Base-by-base conservation (phyloP, 106 monocot genomes). In the Iris macrosiphon region DNA sequence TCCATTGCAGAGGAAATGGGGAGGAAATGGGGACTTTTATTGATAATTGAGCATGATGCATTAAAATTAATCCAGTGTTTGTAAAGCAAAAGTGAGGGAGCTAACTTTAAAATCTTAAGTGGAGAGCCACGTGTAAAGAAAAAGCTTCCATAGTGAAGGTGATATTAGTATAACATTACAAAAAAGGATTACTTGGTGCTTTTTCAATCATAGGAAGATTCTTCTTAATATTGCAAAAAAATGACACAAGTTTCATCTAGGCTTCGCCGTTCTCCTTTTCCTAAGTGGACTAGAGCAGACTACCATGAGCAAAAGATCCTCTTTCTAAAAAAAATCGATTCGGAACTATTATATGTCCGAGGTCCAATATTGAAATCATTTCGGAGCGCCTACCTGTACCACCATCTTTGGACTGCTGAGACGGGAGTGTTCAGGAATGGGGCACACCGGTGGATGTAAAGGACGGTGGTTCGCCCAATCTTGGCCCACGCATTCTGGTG, bases 401-500 rank as follows among this genome's bases (percentile, higher is more conserved):
- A 86, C 86, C 86, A 86, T 60, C 77, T 73, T 33, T 74, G 76
- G 20, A 81, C 42, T 21, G 63, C 77, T 25, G 77, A 66, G 27
- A 86, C 35, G 1, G 85, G 85, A 11, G 57, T 54, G 20, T 63
- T 70, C 46, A 86, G 27, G 62, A 86, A 77, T 7, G 86, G 81
- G 12, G 84, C 61, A 17, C 82, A 79, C 0, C 47, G 71, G 24
- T 60, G 28, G 31, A 79, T 69, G 49, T 79, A 85, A 0, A 85
- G 91, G 37, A 51, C 67, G 35, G 61, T 43, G 0, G 40, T 54
- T 7, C 68, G 68, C 18, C 75, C 72, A 28, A 91, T 79, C 56
- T 47, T 69, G 21, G 69, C 49, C 91, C 91, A 91, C 6, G 76
- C 65, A 16, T 53, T 82, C 60, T 57, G 67, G 59, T 91, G 91